These are phyloP conservation scores for Monosporascus sp. DNA, from an alignment of 2,329 filamentous ascomycete species.

Conservation along the genomic window DNA sequence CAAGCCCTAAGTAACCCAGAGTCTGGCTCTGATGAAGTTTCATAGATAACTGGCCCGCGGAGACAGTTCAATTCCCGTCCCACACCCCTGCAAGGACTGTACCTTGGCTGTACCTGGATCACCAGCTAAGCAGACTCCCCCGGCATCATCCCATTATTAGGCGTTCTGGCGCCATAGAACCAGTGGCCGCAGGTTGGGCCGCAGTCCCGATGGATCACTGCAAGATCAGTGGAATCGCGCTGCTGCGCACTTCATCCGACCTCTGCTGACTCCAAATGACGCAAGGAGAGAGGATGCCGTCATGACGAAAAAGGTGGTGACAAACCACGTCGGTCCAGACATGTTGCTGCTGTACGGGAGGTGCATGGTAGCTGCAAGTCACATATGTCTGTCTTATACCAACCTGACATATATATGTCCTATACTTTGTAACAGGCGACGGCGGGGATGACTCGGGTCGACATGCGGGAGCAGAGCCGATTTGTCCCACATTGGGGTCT, in stretches of 20 bases:
- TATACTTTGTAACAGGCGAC: no score
- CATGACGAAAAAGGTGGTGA: neutral
- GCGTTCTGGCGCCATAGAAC: neutral
- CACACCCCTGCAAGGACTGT: neutral
- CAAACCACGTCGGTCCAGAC: neutral
- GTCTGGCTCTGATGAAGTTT: no score
- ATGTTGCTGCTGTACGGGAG: no score
- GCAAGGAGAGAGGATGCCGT: neutral
- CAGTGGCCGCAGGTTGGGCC: neutral
- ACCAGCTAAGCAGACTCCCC: neutral
- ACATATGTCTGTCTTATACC: neutral
- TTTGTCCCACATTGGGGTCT: neutral
- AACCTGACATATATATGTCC: no score
- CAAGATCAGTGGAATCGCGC: neutral
- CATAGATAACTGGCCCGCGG: no score
- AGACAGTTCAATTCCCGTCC: neutral
- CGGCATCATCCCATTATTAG: neutral
- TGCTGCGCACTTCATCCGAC: neutral
- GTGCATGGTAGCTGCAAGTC: neutral
- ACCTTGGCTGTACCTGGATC: neutral
- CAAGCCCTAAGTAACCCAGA: no score
- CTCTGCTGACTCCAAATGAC: neutral
- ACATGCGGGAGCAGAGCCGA: neutral
- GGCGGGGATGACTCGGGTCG: neutral
- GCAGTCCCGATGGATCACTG: neutral